Evolutionary conservation across 331 rosid genomes (phyloP).

Genomic region (Quercus tomentella): DNA sequence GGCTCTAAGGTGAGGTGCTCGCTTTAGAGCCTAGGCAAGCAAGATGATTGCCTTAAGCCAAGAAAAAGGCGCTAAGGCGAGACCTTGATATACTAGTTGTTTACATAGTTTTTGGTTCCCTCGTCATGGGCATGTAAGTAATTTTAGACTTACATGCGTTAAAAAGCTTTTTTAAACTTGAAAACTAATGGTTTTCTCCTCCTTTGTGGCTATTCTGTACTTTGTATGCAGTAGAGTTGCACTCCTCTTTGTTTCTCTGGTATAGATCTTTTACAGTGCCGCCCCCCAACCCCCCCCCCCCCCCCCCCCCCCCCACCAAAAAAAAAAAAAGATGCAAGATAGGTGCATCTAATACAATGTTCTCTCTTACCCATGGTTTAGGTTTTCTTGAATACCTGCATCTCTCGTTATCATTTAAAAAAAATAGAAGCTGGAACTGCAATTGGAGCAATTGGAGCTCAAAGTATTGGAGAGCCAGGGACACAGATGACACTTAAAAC

Average conservation of each 20-base stretch:
- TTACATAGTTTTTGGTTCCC: neutral
- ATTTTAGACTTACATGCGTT: neutral
- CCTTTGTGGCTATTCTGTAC: neutral
- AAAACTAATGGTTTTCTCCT: neutral
- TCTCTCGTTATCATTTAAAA: slow-evolving; percentile 72
- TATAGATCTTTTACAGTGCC: neutral
- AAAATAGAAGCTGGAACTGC: slow-evolving; percentile 90
- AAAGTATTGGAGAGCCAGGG: slow-evolving; percentile 99
- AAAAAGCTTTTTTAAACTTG: too few species aligned
- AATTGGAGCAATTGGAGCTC: slow-evolving; percentile 94
- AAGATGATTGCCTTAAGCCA: too few species aligned
- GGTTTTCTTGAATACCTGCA: slow-evolving; percentile 83
- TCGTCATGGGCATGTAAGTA: neutral
- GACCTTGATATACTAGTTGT: neutral
- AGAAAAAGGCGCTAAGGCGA: too few species aligned
- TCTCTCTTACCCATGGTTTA: slow-evolving; percentile 14
- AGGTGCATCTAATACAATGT: neutral
- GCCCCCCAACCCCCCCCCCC: too few species aligned
- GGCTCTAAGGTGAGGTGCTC: too few species aligned
- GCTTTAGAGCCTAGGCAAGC: too few species aligned
- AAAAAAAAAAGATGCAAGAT: neutral
- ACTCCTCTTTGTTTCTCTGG: neutral
- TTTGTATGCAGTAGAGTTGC: neutral
- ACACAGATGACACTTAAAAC: slow-evolving; percentile 96
- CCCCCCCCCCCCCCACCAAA: neutral